Base-by-base conservation (phyloP, 2,329 filamentous ascomycete species). In the Balansia obtecta region DNA sequence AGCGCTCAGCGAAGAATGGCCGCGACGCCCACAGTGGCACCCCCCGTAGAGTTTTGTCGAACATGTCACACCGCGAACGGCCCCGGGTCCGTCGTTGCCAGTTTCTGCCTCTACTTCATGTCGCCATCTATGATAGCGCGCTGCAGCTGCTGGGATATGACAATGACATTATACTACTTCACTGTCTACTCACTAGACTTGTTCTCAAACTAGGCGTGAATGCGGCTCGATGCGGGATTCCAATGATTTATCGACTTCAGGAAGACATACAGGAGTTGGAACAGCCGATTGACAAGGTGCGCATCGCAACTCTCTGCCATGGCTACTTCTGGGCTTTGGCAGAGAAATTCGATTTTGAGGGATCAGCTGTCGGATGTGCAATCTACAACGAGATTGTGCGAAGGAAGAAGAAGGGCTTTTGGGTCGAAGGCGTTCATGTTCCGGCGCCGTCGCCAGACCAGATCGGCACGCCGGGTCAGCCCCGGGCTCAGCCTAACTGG, bases 211-310 rank as follows among this genome's bases (percentile, higher is more conserved):
- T 96, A 1, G 90, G 91, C 4, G 80, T 95, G 47, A 95, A 96
- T 62, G 85, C 88, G 15, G 78, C 78, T 5, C 79, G 84, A 52
- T 85, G 79, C 58, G 88, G 89, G 0, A 67, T 96, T 38, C 88
- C 90, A 2, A 95, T 96, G 89, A 77, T 95, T 11, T 82, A 94
- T 64, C 80, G 85, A 44, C 75, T 97, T 1, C 90, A 96, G 64
- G 88, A 95, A 60, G 88, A 93, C 55, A 85, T 93, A 33, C 75
- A 80, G 50, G 76, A 79, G 8, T 72, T 82, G 3, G 80, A 83
- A 45, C 76, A 77, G 22, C 80, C 85, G 0, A 65, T 80, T 41
- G 77, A 83, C 32, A 93, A 91, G 62, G 79, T 95, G 39, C 84
- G 87, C 42, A 73, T 94, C 42, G 88, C 86, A 32, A 89, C 86